Evolutionary conservation across 2,329 filamentous ascomycete species (phyloP), one percentile per base, ranked within the genome.

Genomic region (Fusarium floridanum): DNA sequence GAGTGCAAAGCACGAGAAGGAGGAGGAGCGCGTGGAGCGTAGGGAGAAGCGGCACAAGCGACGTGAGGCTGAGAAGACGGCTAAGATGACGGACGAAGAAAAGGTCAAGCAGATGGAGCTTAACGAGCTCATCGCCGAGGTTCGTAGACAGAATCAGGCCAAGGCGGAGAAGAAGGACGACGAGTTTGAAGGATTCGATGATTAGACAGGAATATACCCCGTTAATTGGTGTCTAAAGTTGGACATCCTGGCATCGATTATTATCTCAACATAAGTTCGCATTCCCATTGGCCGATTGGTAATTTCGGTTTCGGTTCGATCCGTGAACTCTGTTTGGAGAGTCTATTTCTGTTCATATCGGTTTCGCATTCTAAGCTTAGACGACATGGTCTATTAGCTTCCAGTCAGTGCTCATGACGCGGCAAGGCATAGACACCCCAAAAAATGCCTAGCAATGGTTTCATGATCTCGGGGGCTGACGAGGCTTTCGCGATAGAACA

Each of bases 31-130:
- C 61, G 85, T 87, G 59, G 87, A 87, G 76, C 87, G 91, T 68
- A 86, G 91, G 64, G 92, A 94, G 75, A 92, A 91, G 85, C 90
- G 90, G 79, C 87, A 87, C 71, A 87, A 89, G 77, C 90, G 88
- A 81, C 87, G 89, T 69, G 92, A 95, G 72, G 89, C 90, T 11
- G 90, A 92, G 80, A 86, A 86, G 73, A 84, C 87, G 79, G 88
- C 89, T 34, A 88, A 86, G 68, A 91, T 96, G 90, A 93, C 90
- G n/a, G 90, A 92, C 5, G 90, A 91, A 67, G 91, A 95, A 82
- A 91, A 88, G 83, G 83, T 86, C 37, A 88, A 92, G 81, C 87
- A 91, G 76, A 86, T 83, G 75, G 89, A 93, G 80, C 86, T 94
- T 14, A 86, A 93, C 74, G 84, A 87, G 12, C 85, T 95, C 85